Evolutionary conservation across 768 basidiomycete species (phyloP), one percentile per base, ranked within the genome.

Genomic region (Pisolithus microcarpus): DNA sequence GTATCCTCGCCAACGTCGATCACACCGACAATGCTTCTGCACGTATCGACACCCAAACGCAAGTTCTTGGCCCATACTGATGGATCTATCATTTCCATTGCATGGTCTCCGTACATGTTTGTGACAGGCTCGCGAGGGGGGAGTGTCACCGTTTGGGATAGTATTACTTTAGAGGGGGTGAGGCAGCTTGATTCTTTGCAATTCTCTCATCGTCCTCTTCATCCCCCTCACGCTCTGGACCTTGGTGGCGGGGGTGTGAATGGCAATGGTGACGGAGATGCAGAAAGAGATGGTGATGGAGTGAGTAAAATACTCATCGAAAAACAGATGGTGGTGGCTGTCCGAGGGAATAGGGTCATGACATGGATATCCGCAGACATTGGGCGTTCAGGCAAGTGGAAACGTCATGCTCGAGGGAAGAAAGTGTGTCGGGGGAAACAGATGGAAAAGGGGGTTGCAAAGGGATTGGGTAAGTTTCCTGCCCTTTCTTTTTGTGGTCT

Each of bases 111-210:
- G 3, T 51, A 73, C n/a, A 70, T 80, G 15, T 68, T 91, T 43
- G 74, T 78, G 11, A 84, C 82, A 0, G 89, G 89, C 26, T 85
- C 85, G 21, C 71, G 76, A 0, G 65, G 72, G 2, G 89, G 89
- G 3, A 70, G 72, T 6, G 74, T 81, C 3, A 71, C 67, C 16
- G 71, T 85, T 13, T 87, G 81, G 74, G 85, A 91, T 56, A 76
- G 78, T 2, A 68, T 88, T 55, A 84, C 79, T 0, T 74, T 88
- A 30, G 73, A 73, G 31, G 74, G 69, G 4, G 59, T 90, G 43
- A 74, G 82, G 19, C 70, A 72, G 34, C 13, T 34, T 5, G 34
- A 34, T 34, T 34, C 34, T 11, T 34, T 34, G 34, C 34, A 15
- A 11, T 34, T 34, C 15, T 34, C 34, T 34, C 34, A 34, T 34